phyloP scores from a whole-genome alignment of 2,329 filamentous ascomycete genomes.

The Ophiocordyceps camponoti-saundersi region DNA sequence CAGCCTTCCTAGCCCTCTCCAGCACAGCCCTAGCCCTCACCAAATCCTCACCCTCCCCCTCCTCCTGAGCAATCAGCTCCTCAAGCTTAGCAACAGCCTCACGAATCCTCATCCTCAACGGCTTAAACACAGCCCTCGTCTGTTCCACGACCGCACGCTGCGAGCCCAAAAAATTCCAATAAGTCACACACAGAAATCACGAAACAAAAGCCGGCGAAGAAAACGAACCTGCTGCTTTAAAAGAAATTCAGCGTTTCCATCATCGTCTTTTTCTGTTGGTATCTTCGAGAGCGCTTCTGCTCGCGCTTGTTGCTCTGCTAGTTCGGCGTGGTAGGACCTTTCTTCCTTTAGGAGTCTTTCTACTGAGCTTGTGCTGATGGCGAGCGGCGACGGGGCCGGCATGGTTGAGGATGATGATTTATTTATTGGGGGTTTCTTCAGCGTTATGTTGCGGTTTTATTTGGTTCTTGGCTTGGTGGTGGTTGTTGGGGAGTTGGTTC shows the following conservation, averaged over 20 bases:
- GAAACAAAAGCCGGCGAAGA: neutral
- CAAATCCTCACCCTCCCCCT: conserved; percentile 24
- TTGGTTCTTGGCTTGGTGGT: neutral
- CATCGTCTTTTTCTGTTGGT: conserved; percentile 38
- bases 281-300: conserved; percentile 47
- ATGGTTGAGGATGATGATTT: conserved; percentile 25
- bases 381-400: conserved; percentile 59
- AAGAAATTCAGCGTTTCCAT: conserved; percentile 61
- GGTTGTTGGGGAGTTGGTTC: neutral
- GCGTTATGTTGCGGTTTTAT: neutral
- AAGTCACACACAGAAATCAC: neutral
- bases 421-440: neutral
- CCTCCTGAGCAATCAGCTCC: conserved; percentile 52
- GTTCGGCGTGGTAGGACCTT: conserved; percentile 74
- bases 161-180: neutral
- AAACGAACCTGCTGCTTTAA: conserved; percentile 66
- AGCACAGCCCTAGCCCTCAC: conserved; percentile 39
- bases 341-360: conserved; percentile 83
- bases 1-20: conserved; percentile 32
- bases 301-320: conserved; percentile 54
- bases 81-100: conserved; percentile 59
- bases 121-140: conserved; percentile 67
- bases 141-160: conserved; percentile 72
- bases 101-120: conserved; percentile 52
- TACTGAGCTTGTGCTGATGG: conserved; percentile 66